A percentile compares a stretch with the other conserved stretches of the same genome.
phyloP scores from a whole-genome alignment of 2,329 filamentous ascomycete species.

The Curvularia eragrostidis region DNA sequence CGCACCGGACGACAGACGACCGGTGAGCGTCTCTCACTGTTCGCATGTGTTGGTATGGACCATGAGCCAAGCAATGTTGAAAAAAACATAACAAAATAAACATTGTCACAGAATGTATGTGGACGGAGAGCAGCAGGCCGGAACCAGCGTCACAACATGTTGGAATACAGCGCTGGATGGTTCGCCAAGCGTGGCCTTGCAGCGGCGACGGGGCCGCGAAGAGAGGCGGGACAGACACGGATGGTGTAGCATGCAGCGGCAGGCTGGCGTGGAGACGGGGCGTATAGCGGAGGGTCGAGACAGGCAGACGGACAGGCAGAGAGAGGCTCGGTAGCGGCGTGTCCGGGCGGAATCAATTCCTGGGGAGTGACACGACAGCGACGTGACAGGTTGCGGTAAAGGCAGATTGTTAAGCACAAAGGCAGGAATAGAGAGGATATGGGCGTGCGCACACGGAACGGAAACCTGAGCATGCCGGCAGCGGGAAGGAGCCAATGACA shows the following conservation, averaged over 20 bases:
- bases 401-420: background rate
- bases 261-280: background rate
- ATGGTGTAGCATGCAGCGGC: background rate
- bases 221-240: background rate
- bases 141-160: background rate
- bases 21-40: background rate
- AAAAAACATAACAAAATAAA: background rate
- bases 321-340: background rate
- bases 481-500: background rate
- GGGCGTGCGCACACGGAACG: background rate
- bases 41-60: background rate
- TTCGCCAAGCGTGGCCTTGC: conserved; percentile 6
- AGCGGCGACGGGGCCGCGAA: background rate
- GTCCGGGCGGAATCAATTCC: background rate
- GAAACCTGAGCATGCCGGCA: background rate
- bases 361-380: background rate
- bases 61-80: background rate
- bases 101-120: background rate
- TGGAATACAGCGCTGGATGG: background rate
- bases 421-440: background rate
- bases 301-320: background rate
- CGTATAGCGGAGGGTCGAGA: background rate
- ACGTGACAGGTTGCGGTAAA: background rate
- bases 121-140: too few relatives aligned
- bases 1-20: background rate